These are phyloP conservation scores for Globisporangium paddicum DNA, from an alignment of 352 stramenopile species.

Conservation along the genomic window DNA sequence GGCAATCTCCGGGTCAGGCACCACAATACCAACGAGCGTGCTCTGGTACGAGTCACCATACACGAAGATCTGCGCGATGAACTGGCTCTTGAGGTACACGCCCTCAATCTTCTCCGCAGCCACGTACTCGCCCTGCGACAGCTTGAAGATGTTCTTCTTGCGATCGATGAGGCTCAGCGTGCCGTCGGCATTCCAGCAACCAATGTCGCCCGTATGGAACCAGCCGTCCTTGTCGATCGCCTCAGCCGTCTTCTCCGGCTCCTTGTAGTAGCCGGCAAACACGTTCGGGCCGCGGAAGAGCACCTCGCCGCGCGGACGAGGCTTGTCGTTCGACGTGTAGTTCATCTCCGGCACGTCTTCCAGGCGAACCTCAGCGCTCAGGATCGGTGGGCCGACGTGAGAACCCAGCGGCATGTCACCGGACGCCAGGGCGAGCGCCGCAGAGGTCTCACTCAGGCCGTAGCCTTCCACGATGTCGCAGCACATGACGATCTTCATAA, in stretches of 20 bases:
- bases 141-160: slow-evolving; percentile 95
- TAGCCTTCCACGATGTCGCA: slow-evolving; percentile 94
- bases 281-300: slow-evolving; percentile 72
- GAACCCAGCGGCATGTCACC: slow-evolving; percentile 57
- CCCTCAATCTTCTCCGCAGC: slow-evolving; percentile 97
- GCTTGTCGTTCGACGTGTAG: slow-evolving; percentile 87
- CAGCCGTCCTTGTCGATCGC: slow-evolving; percentile 92
- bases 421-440: slow-evolving; percentile 68
- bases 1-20: slow-evolving; percentile 69
- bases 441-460: slow-evolving; percentile 93
- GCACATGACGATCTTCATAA: slow-evolving; percentile 94
- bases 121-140: slow-evolving; percentile 95
- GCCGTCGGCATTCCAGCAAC: slow-evolving; percentile 92
- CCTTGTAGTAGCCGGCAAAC: slow-evolving; percentile 94
- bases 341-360: slow-evolving; percentile 97
- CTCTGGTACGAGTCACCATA: slow-evolving; percentile 95
- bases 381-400: slow-evolving; percentile 90
- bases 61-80: slow-evolving; percentile 94
- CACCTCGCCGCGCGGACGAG: slow-evolving; percentile 60
- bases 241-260: slow-evolving; percentile 89
- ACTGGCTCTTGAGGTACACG: slow-evolving; percentile 90
- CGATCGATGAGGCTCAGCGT: slow-evolving; percentile 90
- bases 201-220: slow-evolving; percentile 98
- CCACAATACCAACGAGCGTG: slow-evolving; percentile 92
- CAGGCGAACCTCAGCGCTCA: slow-evolving; percentile 89